A percentile compares a stretch with the other conserved stretches of the same genome.
Conservation (phyloP, 208 protist genomes). For the Angomonas desouzai region DNA sequence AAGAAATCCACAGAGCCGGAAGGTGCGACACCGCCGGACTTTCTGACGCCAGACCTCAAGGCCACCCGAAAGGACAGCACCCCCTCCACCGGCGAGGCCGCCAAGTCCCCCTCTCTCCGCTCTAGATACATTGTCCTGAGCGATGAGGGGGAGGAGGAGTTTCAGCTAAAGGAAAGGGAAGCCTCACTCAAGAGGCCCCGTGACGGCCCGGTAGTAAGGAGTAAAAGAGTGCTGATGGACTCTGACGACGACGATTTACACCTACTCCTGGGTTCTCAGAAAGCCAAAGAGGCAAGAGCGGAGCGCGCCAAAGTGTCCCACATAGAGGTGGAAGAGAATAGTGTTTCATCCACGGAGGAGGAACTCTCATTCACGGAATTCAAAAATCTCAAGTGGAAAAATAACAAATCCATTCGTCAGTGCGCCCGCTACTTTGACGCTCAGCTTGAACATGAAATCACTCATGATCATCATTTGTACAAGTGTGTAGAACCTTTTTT, state of each 20-base stretch:
- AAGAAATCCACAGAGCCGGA: neutral
- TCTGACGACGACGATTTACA: constrained; percentile 76
- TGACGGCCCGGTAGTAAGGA: constrained; percentile 8
- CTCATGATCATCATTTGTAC: constrained; percentile 32
- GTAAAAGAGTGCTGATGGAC: constrained; percentile 13
- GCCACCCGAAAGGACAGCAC: too few species aligned
- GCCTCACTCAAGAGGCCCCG: neutral
- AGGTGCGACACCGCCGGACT: neutral
- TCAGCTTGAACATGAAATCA: constrained; percentile 70
- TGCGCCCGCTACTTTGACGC: constrained; percentile 45
- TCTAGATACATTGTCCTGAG: constrained; percentile 14
- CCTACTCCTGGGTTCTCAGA: constrained; percentile 57
- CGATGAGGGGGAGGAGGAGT: constrained; percentile 15
- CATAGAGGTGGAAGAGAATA: constrained; percentile 6
- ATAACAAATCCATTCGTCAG: constrained; percentile 17
- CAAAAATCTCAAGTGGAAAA: constrained; percentile 27
- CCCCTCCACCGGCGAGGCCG: constrained; percentile 15
- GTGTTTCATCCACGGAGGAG: neutral
- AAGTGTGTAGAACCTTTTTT: constrained; percentile 77
- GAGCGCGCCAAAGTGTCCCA: constrained; percentile 26
- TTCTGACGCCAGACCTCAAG: neutral
- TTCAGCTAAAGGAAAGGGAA: constrained; percentile 1
- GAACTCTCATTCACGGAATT: constrained; percentile 20
- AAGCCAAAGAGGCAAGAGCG: constrained; percentile 34
- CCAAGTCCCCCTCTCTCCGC: constrained; percentile 11